A percentile compares a stretch with the other conserved stretches of the same genome.
phyloP scores from a whole-genome alignment of 192 early-diverging fungal genomes.

The Jimgerdemannia flammicorona region DNA sequence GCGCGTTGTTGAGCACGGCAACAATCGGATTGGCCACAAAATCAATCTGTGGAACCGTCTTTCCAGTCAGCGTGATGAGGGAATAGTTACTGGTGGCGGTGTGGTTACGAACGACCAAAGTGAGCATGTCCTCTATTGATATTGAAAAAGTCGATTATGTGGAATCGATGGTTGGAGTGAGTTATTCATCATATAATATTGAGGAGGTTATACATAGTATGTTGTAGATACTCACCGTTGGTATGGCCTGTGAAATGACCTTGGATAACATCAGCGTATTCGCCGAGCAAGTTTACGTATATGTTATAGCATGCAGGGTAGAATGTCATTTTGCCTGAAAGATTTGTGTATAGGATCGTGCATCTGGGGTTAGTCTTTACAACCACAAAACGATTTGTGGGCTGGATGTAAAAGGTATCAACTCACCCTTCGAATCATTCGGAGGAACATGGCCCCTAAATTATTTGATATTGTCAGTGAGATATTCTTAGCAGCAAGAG shows the following conservation, averaged over 20 bases:
- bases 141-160: neutral
- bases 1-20: constrained; percentile 28
- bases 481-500: neutral
- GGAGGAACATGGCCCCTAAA: constrained; percentile 27
- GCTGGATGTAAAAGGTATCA: no score
- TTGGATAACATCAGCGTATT: constrained; percentile 26
- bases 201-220: neutral
- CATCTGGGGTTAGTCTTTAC: neutral
- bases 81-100: neutral
- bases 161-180: neutral
- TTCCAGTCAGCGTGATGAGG: neutral
- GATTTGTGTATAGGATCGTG: neutral
- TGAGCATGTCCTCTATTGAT: constrained; percentile 14
- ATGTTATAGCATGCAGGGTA: constrained; percentile 15
- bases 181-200: neutral
- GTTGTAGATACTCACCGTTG: constrained; percentile 12
- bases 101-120: neutral
- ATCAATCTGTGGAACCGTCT: neutral
- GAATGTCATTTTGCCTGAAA: constrained; percentile 8
- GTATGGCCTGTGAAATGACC: constrained; percentile 41
- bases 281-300: constrained; percentile 29
- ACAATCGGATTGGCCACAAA: neutral
- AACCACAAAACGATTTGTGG: no score
- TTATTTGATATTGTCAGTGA: neutral
- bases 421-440: neutral